Evolutionary conservation across 169 alveolate species (phyloP).

Genomic region (Babesia bigemina): DNA sequence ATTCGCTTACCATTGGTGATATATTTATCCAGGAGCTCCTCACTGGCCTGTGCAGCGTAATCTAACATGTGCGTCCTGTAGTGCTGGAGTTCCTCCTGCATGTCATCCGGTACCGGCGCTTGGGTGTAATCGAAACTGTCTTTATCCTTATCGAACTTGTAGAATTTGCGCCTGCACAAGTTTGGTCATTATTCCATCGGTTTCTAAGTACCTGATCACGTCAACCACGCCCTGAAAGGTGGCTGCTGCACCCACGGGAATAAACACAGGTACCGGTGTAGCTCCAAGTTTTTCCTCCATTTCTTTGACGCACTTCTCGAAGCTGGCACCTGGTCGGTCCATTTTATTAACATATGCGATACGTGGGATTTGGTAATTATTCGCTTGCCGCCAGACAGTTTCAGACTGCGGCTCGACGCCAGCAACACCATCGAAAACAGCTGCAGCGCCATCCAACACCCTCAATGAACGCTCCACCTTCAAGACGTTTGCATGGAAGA

Average conservation of each 20-base stretch:
- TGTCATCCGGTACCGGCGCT: slow-evolving; percentile 51
- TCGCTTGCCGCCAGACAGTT: slow-evolving; percentile 93
- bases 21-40: slow-evolving; percentile 84
- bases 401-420: slow-evolving; percentile 96
- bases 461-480: slow-evolving; percentile 91
- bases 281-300: slow-evolving; percentile 83
- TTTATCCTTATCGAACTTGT: slow-evolving; percentile 64
- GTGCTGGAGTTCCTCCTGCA: slow-evolving; percentile 45
- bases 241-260: slow-evolving; percentile 87
- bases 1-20: slow-evolving; percentile 69
- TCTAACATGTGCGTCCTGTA: slow-evolving; percentile 76
- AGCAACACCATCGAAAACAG: slow-evolving; percentile 94
- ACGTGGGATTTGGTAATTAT: slow-evolving; percentile 79
- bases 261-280: slow-evolving; percentile 86
- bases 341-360: slow-evolving; percentile 91
- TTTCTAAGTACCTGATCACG: slow-evolving; percentile 68
- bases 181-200: slow-evolving; percentile 38
- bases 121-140: slow-evolving; percentile 44
- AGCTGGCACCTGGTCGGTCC: slow-evolving; percentile 92
- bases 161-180: slow-evolving; percentile 39
- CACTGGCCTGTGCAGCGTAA: slow-evolving; percentile 84
- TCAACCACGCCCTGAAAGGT: slow-evolving; percentile 88
- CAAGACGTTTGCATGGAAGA: neutral
- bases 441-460: slow-evolving; percentile 96
- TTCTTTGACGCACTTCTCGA: slow-evolving; percentile 83